phyloP scores from a whole-genome alignment of 352 stramenopile species.

The Globisporangium apiculatum region DNA sequence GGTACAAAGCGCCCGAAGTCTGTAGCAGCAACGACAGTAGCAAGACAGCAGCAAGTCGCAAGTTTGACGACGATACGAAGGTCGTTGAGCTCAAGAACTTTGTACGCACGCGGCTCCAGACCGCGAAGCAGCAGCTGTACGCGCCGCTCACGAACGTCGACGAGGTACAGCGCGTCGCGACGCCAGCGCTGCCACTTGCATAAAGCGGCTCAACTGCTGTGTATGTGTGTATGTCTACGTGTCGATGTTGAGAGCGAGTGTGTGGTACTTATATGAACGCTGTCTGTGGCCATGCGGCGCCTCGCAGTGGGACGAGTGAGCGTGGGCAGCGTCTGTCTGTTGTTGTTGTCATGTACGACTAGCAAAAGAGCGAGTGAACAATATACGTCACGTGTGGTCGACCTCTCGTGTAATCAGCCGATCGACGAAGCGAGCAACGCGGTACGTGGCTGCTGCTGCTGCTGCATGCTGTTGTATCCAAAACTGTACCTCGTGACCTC shows the following conservation, averaged over 20 bases:
- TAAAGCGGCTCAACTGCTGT: background rate
- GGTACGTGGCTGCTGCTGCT: no score
- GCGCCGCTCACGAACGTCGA: slow-evolving; percentile 60
- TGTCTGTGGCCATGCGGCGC: no score
- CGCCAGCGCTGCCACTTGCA: slow-evolving; percentile 7
- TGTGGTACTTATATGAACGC: background rate
- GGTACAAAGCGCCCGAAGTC: slow-evolving; percentile 52
- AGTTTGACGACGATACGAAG: slow-evolving; percentile 60
- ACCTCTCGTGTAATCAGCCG: no score
- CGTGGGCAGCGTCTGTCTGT: no score
- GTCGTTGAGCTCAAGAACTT: slow-evolving; percentile 76
- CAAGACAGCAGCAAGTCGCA: slow-evolving; percentile 12
- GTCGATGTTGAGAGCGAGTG: background rate
- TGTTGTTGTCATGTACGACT: no score
- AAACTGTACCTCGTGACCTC: no score
- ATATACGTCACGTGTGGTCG: no score
- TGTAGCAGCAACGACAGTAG: slow-evolving; percentile 16
- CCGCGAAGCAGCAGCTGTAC: slow-evolving; percentile 46
- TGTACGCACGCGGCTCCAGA: slow-evolving; percentile 48
- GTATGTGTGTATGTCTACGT: background rate
- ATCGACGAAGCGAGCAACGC: no score
- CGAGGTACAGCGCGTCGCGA: slow-evolving; percentile 21
- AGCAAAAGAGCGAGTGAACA: no score
- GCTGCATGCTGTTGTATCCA: no score
- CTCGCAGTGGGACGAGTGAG: background rate